phyloP scores from a whole-genome alignment of 768 basidiomycete species.

The Lentinus tigrinus region DNA sequence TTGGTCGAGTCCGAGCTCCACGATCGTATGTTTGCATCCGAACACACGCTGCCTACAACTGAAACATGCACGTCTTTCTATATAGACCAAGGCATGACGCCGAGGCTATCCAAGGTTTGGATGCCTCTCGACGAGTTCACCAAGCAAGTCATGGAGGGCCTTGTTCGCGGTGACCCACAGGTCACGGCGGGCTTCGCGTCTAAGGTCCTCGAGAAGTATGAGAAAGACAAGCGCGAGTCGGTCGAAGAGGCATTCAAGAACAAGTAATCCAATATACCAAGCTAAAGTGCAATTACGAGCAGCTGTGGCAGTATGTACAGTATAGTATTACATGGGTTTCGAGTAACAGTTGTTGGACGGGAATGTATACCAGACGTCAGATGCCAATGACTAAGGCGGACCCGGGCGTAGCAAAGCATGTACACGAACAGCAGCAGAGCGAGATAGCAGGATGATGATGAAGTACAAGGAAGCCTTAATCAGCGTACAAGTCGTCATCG shows the following conservation, averaged over 20 bases:
- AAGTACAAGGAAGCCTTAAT: not conserved
- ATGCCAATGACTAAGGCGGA: not conserved
- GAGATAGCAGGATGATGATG: not conserved
- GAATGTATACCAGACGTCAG: too few species aligned
- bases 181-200: constrained; percentile 27
- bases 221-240: constrained; percentile 30
- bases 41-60: too few species aligned
- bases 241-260: constrained; percentile 18
- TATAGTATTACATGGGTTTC: not conserved
- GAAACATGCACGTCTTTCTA: not conserved
- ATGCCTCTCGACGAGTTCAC: constrained; percentile 53
- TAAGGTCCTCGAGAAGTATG: constrained; percentile 24
- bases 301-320: not conserved
- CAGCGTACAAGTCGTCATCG: constrained; percentile 6
- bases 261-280: not conserved
- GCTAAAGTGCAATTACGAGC: not conserved
- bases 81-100: constrained; percentile 52
- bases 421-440: not conserved
- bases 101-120: constrained; percentile 49
- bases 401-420: not conserved
- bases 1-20: constrained; percentile 64
- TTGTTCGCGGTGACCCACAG: constrained; percentile 34
- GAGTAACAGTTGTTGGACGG: not conserved
- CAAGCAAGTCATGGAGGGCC: constrained; percentile 35
- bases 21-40: constrained; percentile 41